Base-by-base conservation (phyloP, 352 stramenopile genomes). In the Thraustotheca clavata region DNA sequence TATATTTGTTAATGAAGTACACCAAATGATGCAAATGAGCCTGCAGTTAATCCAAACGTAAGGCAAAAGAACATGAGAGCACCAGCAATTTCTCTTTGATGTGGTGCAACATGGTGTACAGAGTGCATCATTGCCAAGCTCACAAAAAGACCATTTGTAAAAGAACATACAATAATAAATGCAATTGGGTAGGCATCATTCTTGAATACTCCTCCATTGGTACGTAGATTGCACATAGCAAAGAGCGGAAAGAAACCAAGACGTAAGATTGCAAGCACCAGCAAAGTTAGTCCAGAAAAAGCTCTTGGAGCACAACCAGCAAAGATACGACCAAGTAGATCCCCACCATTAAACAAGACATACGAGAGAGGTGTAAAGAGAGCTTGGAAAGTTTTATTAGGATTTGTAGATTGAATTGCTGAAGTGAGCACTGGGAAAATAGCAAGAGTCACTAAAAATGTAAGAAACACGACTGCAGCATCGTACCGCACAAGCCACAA, bases 41-140 rank as follows among this genome's bases (percentile, higher is more conserved):
- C 84, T 7, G 70, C 73, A 2, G 75, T 88, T 55, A 91, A 74
- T 12, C 84, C 84, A 7, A 88, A 65, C 3, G 80, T 89, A 18
- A 94, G 69, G 49, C 88, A 74, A 49, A 91, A 89, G 69, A 91
- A 90, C 79, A 94, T 89, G 69, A 90, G 69, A 29, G 77, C 88
- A 36, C 84, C 79, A 36, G 79, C 77, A 20, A 89, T 46, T 52
- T 89, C 80, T 87, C 84, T 33, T 70, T 70, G 61, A 75, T 84
- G 32, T 70, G 75, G 31, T 55, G 67, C 22, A 89, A 74, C 27
- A 36, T 33, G 73, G 61, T 24, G 84, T 77, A 67, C 88, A 90
- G 67, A 89, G 70, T 54, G 57, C 84, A 94, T 94, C 48, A 91
- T 74, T 31, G 82, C 76, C 38, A 90, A 55, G 33, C 82, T 90